Conservation (phyloP, 2,329 filamentous ascomycete genomes). For the Fusarium sp. region DNA sequence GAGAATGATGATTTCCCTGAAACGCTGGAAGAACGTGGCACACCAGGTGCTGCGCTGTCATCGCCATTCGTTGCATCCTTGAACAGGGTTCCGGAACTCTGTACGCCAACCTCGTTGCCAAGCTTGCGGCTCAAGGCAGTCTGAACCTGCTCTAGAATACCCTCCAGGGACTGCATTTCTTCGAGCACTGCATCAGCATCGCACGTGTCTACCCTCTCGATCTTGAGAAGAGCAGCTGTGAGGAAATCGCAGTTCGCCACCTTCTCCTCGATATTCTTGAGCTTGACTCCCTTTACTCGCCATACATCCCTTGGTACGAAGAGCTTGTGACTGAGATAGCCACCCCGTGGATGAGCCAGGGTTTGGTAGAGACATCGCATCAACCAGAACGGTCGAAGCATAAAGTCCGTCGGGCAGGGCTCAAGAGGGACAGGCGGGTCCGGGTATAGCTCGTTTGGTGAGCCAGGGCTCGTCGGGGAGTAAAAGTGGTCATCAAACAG, state of each 20-base stretch:
- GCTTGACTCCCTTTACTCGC: conserved; percentile 92
- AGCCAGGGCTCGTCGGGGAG: conserved; percentile 71
- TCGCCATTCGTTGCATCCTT: conserved; percentile 72
- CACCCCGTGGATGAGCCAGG: conserved; percentile 88
- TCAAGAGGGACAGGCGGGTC: conserved; percentile 85
- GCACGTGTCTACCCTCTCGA: conserved; percentile 85
- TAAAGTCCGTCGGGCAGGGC: conserved; percentile 87
- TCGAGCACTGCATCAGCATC: conserved; percentile 93
- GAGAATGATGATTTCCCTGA: conserved; percentile 82
- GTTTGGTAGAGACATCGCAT: conserved; percentile 96
- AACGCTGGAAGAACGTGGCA: conserved; percentile 69
- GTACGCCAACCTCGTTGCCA: conserved; percentile 91
- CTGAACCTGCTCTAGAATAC: conserved; percentile 88
- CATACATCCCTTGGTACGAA: conserved; percentile 95
- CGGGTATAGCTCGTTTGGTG: conserved; percentile 70
- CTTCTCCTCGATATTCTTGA: conserved; percentile 94
- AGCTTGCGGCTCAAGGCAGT: conserved; percentile 81
- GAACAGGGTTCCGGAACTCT: conserved; percentile 79
- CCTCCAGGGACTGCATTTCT: conserved; percentile 92
- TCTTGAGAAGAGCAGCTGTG: conserved; percentile 86
- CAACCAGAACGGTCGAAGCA: conserved; percentile 97
- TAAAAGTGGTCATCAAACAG: conserved; percentile 89
- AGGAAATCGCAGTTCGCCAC: conserved; percentile 90
- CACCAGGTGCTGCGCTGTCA: conserved; percentile 52
- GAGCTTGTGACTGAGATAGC: conserved; percentile 90